Conservation (phyloP, 768 basidiomycete genomes). For the Chalciporus piperatus region DNA sequence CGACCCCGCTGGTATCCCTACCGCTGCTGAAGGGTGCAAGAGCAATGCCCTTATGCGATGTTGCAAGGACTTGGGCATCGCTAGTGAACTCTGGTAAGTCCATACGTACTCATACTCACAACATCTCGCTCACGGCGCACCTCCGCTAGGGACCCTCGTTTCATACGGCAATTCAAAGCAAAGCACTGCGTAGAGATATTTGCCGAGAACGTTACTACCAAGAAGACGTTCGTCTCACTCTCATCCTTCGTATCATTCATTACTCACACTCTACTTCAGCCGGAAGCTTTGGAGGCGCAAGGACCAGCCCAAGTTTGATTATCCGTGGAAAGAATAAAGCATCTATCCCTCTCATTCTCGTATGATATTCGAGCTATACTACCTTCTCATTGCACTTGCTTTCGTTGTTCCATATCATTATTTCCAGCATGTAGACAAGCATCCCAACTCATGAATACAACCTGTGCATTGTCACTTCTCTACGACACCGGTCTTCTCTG, state of each 20-base stretch:
- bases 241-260: background rate
- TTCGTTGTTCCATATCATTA: background rate
- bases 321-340: constrained; percentile 77
- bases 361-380: too few relatives aligned
- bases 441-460: background rate
- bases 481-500: too few relatives aligned
- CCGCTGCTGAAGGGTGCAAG: constrained; percentile 93
- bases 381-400: background rate
- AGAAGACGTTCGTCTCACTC: constrained; percentile 74
- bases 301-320: constrained; percentile 81
- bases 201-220: constrained; percentile 77
- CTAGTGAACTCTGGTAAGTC: constrained; percentile 89
- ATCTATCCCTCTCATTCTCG: background rate
- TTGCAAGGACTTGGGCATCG: constrained; percentile 94
- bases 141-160: constrained; percentile 80
- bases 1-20: constrained; percentile 84
- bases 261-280: constrained; percentile 41
- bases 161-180: constrained; percentile 89
- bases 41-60: constrained; percentile 97
- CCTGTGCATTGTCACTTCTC: too few relatives aligned
- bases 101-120: background rate
- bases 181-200: constrained; percentile 84
- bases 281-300: constrained; percentile 90
- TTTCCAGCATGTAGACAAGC: background rate
- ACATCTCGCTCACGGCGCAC: background rate